These are phyloP conservation scores for Trichoderma arundinaceum DNA, from an alignment of 2,329 filamentous ascomycete species.

Conservation along the genomic window DNA sequence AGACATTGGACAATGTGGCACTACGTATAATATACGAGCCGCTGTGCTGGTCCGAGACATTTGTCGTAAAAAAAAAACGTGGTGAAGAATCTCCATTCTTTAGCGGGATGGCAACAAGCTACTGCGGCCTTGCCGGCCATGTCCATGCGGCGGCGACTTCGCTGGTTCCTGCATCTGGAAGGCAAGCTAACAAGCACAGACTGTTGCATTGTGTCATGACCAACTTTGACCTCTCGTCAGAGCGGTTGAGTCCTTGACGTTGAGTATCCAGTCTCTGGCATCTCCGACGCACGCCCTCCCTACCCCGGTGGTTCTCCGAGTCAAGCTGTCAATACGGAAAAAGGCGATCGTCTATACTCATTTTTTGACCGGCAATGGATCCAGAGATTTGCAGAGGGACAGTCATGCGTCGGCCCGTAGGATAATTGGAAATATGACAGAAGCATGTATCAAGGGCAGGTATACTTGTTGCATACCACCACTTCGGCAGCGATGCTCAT, in stretches of 20 bases:
- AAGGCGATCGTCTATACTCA: neutral
- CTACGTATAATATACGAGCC: neutral
- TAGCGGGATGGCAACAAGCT: conserved; percentile 30
- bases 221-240: neutral
- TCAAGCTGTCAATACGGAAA: neutral
- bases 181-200: conserved; percentile 33
- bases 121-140: conserved; percentile 34
- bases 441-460: neutral
- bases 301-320: neutral
- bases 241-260: conserved; percentile 9
- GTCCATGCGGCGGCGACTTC: conserved; percentile 37
- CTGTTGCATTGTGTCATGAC: conserved; percentile 23
- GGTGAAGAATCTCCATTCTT: conserved; percentile 23
- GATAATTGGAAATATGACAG: neutral
- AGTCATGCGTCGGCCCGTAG: neutral
- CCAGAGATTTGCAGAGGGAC: neutral
- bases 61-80: conserved; percentile 12
- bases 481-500: too few relatives aligned
- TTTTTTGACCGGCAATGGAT: neutral
- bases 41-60: neutral
- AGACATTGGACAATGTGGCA: neutral
- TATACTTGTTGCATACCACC: too few relatives aligned
- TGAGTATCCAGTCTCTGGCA: neutral
- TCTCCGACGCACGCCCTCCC: conserved; percentile 17
- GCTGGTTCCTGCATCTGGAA: conserved; percentile 45